Base-by-base conservation (phyloP, 1,139 yeast genomes). In the Arxiozyma heterogenica region DNA sequence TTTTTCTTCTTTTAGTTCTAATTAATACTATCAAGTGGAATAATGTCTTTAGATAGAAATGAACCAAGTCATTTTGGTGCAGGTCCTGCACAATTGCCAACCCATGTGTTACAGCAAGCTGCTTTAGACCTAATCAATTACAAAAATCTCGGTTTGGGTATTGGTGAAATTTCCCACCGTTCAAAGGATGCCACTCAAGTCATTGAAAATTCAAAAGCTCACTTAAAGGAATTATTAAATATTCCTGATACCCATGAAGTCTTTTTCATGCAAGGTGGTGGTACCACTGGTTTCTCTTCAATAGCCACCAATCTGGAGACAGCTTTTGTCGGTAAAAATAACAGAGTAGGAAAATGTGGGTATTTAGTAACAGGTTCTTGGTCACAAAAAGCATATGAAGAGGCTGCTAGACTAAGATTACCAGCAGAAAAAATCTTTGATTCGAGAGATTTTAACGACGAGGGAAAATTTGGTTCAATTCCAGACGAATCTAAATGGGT, bases 131-230 rank as follows among this genome's bases (percentile, higher is more conserved):
- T 93, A 61, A 70, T 93, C 58, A 79, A 82, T 62, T 93, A 81
- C 70, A 75, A 84, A 54, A 77, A 75, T 47, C 74, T 76, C 44
- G 93, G 90, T 45, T 76, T 93, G 57, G 98, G 98, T 50, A 78
- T 90, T 52, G 98, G 97, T 61, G 98, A 93, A 71, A 87, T 93
- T 64, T 89, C 97, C 20, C 98, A 93, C 70, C 87, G 98, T 64
- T 88, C 96, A 9, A 77, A 81, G 58, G 87, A 87, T 41, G 98
- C 97, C 41, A 78, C 79, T 47, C 75, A 78, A 57, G 84, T 93
- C 50, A 84, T 93, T 61, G 84, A 89, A 60, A 81, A 81, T 58
- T 83, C 98, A 53, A 89, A 87, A 71, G 75, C 72, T 46, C 80
- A 84, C 63, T 73, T 93, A 64, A 73, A 65, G 50, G 73, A 84